A percentile compares a stretch with the other conserved stretches of the same genome.
These are phyloP conservation scores for Phytophthora citrophthora DNA, from an alignment of 352 stramenopile species.

Conservation along the genomic window DNA sequence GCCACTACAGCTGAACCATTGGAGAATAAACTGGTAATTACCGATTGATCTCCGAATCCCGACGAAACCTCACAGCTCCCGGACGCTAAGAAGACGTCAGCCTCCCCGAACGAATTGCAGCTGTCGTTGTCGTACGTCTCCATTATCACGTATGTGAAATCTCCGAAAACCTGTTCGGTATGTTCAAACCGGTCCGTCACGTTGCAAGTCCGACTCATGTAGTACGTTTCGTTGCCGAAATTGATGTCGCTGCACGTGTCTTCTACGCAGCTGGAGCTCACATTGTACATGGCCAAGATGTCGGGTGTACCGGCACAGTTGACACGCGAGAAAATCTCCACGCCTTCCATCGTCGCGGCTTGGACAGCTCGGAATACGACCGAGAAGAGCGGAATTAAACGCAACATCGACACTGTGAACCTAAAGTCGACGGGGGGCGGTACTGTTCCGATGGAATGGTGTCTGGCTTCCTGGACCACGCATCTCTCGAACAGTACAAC, in stretches of 20 bases:
- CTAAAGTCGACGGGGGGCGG: no score
- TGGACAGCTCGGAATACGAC: neutral
- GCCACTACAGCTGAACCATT: constrained; percentile 23
- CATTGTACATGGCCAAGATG: constrained; percentile 19
- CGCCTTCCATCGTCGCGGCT: constrained; percentile 9
- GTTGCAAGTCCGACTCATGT: constrained; percentile 18
- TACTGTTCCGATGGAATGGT: neutral
- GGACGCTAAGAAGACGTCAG: constrained; percentile 13
- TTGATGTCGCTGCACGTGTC: constrained; percentile 10
- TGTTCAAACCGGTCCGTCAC: constrained; percentile 22
- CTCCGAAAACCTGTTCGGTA: constrained; percentile 12
- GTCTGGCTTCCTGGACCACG: neutral
- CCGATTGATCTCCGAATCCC: constrained; percentile 11
- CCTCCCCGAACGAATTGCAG: constrained; percentile 14
- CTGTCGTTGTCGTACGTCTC: constrained; percentile 25
- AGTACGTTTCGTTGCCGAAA: constrained; percentile 25
- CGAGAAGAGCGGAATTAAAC: neutral
- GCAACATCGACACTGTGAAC: no score
- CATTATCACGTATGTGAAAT: constrained; percentile 27
- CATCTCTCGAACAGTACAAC: no score
- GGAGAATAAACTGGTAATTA: constrained; percentile 19
- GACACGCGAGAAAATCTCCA: constrained; percentile 19
- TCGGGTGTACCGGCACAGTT: constrained; percentile 25
- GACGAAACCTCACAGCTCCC: constrained; percentile 30
- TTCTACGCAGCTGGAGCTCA: constrained; percentile 7